A percentile compares a stretch with the other conserved stretches of the same genome.
Evolutionary conservation across 345 rosid genomes (phyloP).

Genomic region (Mercurialis annua): DNA sequence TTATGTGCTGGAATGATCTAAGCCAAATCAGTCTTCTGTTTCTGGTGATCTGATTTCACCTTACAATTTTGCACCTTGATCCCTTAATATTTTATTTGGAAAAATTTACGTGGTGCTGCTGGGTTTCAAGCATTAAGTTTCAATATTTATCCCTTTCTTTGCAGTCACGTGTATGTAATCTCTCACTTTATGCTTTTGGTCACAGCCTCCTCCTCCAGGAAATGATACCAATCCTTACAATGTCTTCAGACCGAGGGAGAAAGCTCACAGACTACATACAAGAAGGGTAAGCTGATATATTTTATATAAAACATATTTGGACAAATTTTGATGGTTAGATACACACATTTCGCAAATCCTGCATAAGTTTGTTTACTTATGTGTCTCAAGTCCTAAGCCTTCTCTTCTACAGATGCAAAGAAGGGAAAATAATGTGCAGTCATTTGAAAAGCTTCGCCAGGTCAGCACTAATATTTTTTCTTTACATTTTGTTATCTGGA

Average conservation of each 20-base stretch:
- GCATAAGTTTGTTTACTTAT: not conserved
- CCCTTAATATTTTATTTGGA: not conserved
- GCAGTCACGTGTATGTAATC: not conserved
- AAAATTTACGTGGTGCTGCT: not conserved
- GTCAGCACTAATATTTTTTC: slow-evolving; percentile 32
- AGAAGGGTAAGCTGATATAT: slow-evolving; percentile 59
- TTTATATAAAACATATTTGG: not conserved
- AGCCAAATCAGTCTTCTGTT: not conserved
- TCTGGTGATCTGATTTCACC: not conserved
- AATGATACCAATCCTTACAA: slow-evolving; percentile 96
- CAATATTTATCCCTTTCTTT: not conserved
- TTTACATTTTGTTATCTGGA: not conserved
- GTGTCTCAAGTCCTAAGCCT: slow-evolving; percentile 7
- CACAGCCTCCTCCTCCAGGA: slow-evolving; percentile 96
- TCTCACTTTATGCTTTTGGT: slow-evolving; percentile 15
- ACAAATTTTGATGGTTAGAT: not conserved
- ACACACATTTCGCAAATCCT: slow-evolving; percentile 5
- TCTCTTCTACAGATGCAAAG: slow-evolving; percentile 79
- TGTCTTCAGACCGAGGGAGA: slow-evolving; percentile 97
- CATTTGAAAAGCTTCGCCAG: slow-evolving; percentile 99
- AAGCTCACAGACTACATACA: slow-evolving; percentile 93
- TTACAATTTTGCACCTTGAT: not conserved
- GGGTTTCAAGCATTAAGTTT: not conserved
- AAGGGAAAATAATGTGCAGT: slow-evolving; percentile 98
- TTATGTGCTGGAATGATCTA: not conserved